Percentiles rank a stretch among this genome's conserved stretches.
Conservation (phyloP, 768 basidiomycete genomes). For the Naganishia friedmannii region DNA sequence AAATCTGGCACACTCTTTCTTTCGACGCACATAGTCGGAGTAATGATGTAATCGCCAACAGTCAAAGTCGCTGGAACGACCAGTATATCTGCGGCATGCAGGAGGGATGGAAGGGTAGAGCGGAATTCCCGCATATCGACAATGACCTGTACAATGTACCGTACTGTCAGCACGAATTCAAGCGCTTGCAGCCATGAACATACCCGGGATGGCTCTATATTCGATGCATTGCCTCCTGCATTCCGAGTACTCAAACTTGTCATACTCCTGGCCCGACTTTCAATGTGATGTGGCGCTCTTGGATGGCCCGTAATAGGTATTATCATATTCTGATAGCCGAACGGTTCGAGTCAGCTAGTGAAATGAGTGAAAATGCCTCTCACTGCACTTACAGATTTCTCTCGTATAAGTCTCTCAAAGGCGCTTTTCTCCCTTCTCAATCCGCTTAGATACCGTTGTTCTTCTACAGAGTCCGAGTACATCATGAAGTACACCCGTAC, state of each 20-base stretch:
- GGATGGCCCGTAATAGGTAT: slow-evolving; percentile 64
- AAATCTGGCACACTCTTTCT: slow-evolving; percentile 91
- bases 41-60: slow-evolving; percentile 92
- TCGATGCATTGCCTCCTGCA: slow-evolving; percentile 65
- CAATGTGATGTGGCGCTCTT: slow-evolving; percentile 60
- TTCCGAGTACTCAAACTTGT: slow-evolving; percentile 62
- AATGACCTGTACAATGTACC: slow-evolving; percentile 63
- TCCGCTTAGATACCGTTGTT: slow-evolving; percentile 87
- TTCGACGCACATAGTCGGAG: slow-evolving; percentile 93
- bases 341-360: background rate
- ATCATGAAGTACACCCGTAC: slow-evolving; percentile 93
- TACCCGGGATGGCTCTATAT: slow-evolving; percentile 61
- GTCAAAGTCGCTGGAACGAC: slow-evolving; percentile 89
- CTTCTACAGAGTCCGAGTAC: slow-evolving; percentile 89
- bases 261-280: slow-evolving; percentile 52
- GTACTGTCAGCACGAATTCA: background rate
- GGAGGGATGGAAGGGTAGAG: slow-evolving; percentile 80
- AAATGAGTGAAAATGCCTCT: background rate
- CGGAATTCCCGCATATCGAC: slow-evolving; percentile 97
- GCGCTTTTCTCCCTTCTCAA: slow-evolving; percentile 88
- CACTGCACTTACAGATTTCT: slow-evolving; percentile 70
- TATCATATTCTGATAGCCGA: slow-evolving; percentile 69
- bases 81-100: slow-evolving; percentile 74
- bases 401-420: slow-evolving; percentile 86
- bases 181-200: slow-evolving; percentile 17